Base-by-base conservation (phyloP, 2,329 filamentous ascomycete species). In the Ilyonectria sp. region DNA sequence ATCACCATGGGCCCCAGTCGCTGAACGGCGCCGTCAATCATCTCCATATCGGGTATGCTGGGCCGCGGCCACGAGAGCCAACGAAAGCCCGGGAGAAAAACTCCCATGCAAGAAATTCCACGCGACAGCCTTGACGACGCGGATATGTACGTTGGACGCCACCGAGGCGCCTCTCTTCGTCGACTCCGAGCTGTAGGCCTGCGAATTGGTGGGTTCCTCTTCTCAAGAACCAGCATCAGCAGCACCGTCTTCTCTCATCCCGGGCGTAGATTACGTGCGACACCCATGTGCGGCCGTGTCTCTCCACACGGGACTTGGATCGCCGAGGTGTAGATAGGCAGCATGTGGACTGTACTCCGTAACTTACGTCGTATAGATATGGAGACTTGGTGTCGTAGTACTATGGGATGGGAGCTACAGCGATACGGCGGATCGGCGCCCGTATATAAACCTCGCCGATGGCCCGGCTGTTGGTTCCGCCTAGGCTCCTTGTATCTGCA, bases 401-500 rank as follows among this genome's bases (percentile, higher is more conserved):
- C 53, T 23, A 49, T 31, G n/a, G 56, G 49, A 49, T 31, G n/a
- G 56, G 49, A 40, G 50, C 60, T 21, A 17, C 37, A 44, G 57
- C 29, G 52, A 43, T 49, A 43, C 31, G n/a, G 46, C 31, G 23
- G 43, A 37, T 56, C 65, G 46, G 53, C 50, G 17, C 26, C 55
- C 46, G 29, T 50, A 19, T 54, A 52, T 53, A 70, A 67, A 68
- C 52, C 49, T 21, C 53, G 15, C 57, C 68, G 60, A 71, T 49
- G 69, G 59, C 60, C 65, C 63, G 68, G 3, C 5, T 15, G 19
- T 53, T 2, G 59, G 58, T 49, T 29, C 37, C n/a, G 50, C 17
- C 15, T 17, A 17, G 33, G n/a, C 19, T 56, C 52, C 60, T n/a
- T 44, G 56, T 56, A 56, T 60, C 29, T 50, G 26, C 33, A 37